Conservation (phyloP, 441 rosid genomes). For the Cnidoscolus chayamansa region DNA sequence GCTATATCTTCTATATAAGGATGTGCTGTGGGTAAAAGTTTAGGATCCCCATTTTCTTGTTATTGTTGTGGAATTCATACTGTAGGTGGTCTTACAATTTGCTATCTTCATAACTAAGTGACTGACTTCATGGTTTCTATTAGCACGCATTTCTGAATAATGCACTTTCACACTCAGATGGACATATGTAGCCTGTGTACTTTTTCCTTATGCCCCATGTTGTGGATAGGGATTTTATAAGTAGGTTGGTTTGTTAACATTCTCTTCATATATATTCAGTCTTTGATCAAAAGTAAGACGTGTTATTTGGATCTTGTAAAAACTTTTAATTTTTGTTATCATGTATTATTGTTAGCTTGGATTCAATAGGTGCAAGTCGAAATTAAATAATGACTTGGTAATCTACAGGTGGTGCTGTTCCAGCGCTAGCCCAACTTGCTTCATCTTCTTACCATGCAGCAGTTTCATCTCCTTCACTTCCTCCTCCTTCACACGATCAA, state of each 20-base stretch:
- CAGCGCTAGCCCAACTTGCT: constrained; percentile 73
- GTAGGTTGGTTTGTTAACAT: not conserved
- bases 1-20: not conserved
- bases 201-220: too few relatives aligned
- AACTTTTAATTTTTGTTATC: constrained; percentile 6
- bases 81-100: too few relatives aligned
- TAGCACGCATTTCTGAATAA: too few relatives aligned
- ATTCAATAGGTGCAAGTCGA: not conserved
- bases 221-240: too few relatives aligned
- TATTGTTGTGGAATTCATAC: too few relatives aligned
- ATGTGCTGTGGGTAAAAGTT: not conserved
- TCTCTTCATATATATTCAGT: constrained; percentile 20
- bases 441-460: constrained; percentile 80
- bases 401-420: constrained; percentile 74
- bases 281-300: not conserved
- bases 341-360: not conserved
- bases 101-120: too few relatives aligned
- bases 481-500: constrained; percentile 40
- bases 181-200: too few relatives aligned
- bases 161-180: too few relatives aligned
- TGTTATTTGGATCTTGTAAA: not conserved
- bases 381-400: constrained; percentile 10
- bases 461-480: constrained; percentile 37
- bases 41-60: not conserved
- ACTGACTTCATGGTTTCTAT: too few relatives aligned